phyloP scores from a whole-genome alignment of 2,329 filamentous ascomycete genomes.

The Madurella fahalii region DNA sequence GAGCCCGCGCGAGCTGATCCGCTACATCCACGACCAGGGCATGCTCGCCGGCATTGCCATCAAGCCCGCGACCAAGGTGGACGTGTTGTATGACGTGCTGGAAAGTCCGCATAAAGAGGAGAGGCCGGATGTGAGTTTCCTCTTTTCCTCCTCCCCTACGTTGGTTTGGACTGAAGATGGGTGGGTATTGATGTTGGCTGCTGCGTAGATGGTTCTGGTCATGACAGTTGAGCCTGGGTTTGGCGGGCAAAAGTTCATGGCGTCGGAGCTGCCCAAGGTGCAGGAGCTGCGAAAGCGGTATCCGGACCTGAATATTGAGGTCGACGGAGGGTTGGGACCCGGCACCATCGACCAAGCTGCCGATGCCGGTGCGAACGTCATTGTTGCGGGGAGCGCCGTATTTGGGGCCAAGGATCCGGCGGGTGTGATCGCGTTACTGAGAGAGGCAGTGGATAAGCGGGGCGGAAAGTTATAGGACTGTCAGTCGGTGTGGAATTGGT shows the following conservation, averaged over 20 bases:
- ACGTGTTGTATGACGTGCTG: slow-evolving; percentile 88
- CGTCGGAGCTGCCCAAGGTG: slow-evolving; percentile 91
- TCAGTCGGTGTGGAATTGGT: neutral
- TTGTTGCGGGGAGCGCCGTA: slow-evolving; percentile 92
- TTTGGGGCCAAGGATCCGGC: slow-evolving; percentile 87
- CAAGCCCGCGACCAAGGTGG: slow-evolving; percentile 86
- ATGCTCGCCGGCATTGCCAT: slow-evolving; percentile 92
- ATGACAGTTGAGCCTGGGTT: slow-evolving; percentile 99
- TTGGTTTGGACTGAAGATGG: neutral
- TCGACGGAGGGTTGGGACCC: slow-evolving; percentile 86
- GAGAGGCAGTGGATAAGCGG: slow-evolving; percentile 69
- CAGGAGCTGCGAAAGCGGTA: slow-evolving; percentile 76
- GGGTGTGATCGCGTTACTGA: slow-evolving; percentile 78
- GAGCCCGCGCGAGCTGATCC: slow-evolving; percentile 77
- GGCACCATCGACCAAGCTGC: slow-evolving; percentile 91
- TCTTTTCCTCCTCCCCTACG: neutral
- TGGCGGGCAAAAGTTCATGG: slow-evolving; percentile 98
- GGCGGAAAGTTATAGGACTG: slow-evolving; percentile 36
- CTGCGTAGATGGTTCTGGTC: slow-evolving; percentile 82
- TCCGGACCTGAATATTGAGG: slow-evolving; percentile 88
- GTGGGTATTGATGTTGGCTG: slow-evolving; percentile 5
- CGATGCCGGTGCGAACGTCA: slow-evolving; percentile 94
- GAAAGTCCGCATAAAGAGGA: slow-evolving; percentile 70
- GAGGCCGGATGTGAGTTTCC: slow-evolving; percentile 75
- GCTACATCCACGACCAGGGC: slow-evolving; percentile 83